Evolutionary conservation across 768 basidiomycete genomes (phyloP), one percentile per base, ranked within the genome.

Genomic region (Russula olivacea): DNA sequence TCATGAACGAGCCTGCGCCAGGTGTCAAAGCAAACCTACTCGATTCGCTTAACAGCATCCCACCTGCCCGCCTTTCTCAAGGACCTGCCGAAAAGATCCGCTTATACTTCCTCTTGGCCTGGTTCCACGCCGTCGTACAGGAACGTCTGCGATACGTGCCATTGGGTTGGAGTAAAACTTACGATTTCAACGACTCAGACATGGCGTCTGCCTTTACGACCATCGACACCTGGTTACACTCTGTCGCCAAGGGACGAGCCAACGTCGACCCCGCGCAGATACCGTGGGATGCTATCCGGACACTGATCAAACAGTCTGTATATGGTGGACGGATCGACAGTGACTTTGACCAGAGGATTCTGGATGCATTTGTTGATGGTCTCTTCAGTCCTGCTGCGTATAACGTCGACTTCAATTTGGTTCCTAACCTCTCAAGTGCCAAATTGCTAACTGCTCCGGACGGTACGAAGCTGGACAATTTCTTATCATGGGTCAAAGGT

Each of bases 101-200:
- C 6, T 74, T 98, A 52, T 95, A 96, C 76, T 98, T 98, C 87
- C 79, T 98, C 38, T 83, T 98, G 34, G 92, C 97, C 1, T 99
- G 96, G 95, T 97, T 98, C 88, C 97, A 99, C 70, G 95, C 97
- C 14, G 85, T 98, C 21, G 88, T 98, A 1, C 95, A 97, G 76
- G 97, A 98, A 74, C 91, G 97, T 65, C 79, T 98, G 14, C 91
- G 96, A 47, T 99, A 98, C 73, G 91, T 88, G 10, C 97, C 97
- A 7, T 78, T 99, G 17, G 96, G 97, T 0, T 99, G 96, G 94
- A 95, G 89, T 73, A 93, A 97, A 76, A 81, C 81, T 0, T 98
- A 98, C 76, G 97, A 98, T 73, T 98, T 98, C 84, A 99, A 99
- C 74, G 95, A 98, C 72, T 97, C 96, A 5, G 97, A 99, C 72